phyloP scores from a whole-genome alignment of 176 grass and related monocot genomes.

The Paspalum notatum region DNA sequence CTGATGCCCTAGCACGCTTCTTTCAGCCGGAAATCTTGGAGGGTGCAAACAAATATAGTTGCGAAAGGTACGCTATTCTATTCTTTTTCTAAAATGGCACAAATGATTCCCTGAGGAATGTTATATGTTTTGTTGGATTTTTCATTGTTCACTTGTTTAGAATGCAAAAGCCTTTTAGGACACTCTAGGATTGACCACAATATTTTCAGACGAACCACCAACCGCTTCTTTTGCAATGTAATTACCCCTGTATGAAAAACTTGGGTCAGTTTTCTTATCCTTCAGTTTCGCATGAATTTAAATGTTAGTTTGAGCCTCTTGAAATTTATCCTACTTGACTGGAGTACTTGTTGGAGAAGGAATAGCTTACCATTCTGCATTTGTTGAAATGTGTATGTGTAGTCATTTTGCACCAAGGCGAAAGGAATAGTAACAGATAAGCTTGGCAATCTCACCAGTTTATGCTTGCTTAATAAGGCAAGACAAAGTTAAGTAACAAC shows the following conservation, averaged over 20 bases:
- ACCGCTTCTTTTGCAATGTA: background rate
- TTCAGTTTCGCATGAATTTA: background rate
- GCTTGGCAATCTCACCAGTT: conserved; percentile 17
- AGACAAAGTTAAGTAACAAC: background rate
- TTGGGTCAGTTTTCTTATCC: background rate
- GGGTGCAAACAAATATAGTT: conserved; percentile 92
- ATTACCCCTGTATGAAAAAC: conserved; percentile 17
- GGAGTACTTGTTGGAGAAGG: conserved; percentile 14
- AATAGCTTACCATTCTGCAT: conserved; percentile 1
- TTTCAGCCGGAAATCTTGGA: conserved; percentile 91
- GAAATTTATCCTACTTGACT: background rate
- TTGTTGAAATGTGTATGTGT: background rate
- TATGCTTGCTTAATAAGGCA: conserved; percentile 1
- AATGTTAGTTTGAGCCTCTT: background rate
- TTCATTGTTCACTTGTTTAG: background rate
- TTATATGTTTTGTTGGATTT: background rate
- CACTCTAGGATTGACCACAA: background rate
- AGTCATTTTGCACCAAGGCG: background rate
- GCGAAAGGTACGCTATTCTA: conserved; percentile 71
- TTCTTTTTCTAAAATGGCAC: background rate
- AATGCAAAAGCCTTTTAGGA: conserved; percentile 7
- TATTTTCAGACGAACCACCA: background rate
- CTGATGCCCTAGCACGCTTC: conserved; percentile 77
- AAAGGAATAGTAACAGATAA: background rate
- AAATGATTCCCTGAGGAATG: background rate